Base-by-base conservation (phyloP, 495 filamentous ascomycete genomes). In the Daldinia concentrica region DNA sequence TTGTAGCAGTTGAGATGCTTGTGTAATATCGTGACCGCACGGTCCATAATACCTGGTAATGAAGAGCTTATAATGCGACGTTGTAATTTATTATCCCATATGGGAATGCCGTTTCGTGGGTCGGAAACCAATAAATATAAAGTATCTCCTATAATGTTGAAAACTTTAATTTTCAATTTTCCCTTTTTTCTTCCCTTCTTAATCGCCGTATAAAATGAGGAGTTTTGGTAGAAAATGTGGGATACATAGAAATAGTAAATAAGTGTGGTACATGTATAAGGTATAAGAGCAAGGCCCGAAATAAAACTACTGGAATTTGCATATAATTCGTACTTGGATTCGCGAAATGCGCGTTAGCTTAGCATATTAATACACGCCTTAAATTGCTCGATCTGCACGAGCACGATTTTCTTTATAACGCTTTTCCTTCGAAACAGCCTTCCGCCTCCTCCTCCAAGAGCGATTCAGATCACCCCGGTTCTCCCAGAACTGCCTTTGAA, bases 401-500 rank as follows among this genome's bases (percentile, higher is more conserved):
- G 85, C 86, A 74, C 86, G 88, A 73, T 95, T 97, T 70, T 97
- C 93, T 73, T 91, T 86, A 79, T 97, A 92, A 72, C 94, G 85
- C 82, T 92, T 93, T 79, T 92, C 89, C 84, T 99, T 99, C 43
- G 88, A 85, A 48, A 86, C 91, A 71, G 93, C 86, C 76, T 94
- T 90, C 64, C 92, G 87, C 71, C 92, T 79, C 79, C 89, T 91
- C 82, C 95, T 97, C 95, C 95, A 98, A 3, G 90, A 91, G 26
- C 94, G 85, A 77, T 97, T 98, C 59, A 91, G 88, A 48, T 97
- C 93, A 1, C 95, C 94, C 1, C 95, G 85, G 66, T 94, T 86
- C 77, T 96, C 94, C 88, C 92, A 98, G 79, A 98, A 99, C 88
- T 90, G 93, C 75, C 94, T 92, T 43, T 90, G 85, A 80, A 97